phyloP scores from a whole-genome alignment of 1,284 basidiomycete species.

The Ceratobasidium theobromae region DNA sequence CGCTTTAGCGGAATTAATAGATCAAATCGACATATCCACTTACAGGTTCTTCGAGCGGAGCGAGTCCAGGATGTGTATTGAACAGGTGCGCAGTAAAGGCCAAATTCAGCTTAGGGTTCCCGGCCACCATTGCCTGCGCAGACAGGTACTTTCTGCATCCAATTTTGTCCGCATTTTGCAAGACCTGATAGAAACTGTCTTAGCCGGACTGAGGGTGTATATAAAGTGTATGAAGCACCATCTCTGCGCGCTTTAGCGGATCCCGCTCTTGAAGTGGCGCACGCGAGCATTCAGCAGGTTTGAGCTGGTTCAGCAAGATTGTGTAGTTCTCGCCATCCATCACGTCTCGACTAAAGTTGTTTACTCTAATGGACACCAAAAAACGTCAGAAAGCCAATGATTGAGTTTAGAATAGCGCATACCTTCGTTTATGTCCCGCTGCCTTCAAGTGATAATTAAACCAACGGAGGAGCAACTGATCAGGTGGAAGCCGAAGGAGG shows the following conservation, averaged over 20 bases:
- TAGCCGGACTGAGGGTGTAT: background rate
- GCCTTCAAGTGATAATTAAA: constrained; percentile 99
- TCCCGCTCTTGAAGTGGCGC: constrained; percentile 87
- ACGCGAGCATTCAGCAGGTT: constrained; percentile 91
- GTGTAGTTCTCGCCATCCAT: constrained; percentile 98
- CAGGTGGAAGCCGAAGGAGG: constrained; percentile 88
- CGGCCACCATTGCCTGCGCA: constrained; percentile 84
- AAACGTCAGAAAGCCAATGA: background rate
- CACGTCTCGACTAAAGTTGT: constrained; percentile 96
- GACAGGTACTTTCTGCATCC: constrained; percentile 97
- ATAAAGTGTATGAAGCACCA: background rate
- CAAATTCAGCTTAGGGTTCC: constrained; percentile 97
- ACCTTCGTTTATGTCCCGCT: constrained; percentile 87
- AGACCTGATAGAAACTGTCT: constrained; percentile 52
- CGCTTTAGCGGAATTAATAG: constrained; percentile 41
- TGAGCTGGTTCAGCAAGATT: constrained; percentile 90
- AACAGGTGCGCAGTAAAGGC: constrained; percentile 99
- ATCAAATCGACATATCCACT: background rate
- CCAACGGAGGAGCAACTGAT: constrained; percentile 96
- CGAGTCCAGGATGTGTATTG: constrained; percentile 95
- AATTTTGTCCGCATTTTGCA: constrained; percentile 91
- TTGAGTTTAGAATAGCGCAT: constrained; percentile 35
- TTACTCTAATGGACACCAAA: constrained; percentile 59
- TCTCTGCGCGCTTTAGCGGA: constrained; percentile 49
- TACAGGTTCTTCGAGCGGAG: constrained; percentile 80